phyloP scores from a whole-genome alignment of 495 filamentous ascomycete genomes.

The Filosporella fistucella region DNA sequence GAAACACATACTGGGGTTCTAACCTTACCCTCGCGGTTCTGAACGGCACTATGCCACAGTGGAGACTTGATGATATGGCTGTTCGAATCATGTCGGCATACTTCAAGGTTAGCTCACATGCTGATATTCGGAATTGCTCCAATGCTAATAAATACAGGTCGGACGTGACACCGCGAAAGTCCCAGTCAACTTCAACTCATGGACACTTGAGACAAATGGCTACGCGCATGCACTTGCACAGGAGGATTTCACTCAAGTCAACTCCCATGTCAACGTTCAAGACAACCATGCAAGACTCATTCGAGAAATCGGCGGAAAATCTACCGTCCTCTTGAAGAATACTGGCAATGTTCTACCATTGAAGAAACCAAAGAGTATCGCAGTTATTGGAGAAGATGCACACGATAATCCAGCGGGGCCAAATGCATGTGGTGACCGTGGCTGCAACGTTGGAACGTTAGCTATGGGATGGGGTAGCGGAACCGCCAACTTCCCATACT shows the following conservation, averaged over 20 bases:
- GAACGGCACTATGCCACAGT: conserved; percentile 88
- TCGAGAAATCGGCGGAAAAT: conserved; percentile 67
- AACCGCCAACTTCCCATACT: conserved; percentile 84
- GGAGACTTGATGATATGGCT: conserved; percentile 90
- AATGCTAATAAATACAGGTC: conserved; percentile 8
- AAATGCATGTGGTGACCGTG: conserved; percentile 77
- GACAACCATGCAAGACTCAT: conserved; percentile 67
- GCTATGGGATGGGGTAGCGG: conserved; percentile 96
- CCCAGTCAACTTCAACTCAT: conserved; percentile 83
- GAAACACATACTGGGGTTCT: conserved; percentile 72
- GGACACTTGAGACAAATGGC: conserved; percentile 74
- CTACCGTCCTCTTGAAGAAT: conserved; percentile 90
- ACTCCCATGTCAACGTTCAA: conserved; percentile 81
- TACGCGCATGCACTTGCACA: conserved; percentile 56
- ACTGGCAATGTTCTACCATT: conserved; percentile 66
- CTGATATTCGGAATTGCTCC: background rate
- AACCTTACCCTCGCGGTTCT: conserved; percentile 83
- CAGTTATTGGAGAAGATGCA: conserved; percentile 84
- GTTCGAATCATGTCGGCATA: conserved; percentile 87
- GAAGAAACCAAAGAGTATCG: conserved; percentile 67
- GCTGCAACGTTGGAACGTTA: conserved; percentile 83
- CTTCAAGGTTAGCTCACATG: conserved; percentile 60
- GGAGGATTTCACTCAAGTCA: conserved; percentile 64
- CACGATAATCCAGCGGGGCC: conserved; percentile 73
- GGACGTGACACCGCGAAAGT: conserved; percentile 43